phyloP scores from a whole-genome alignment of 495 filamentous ascomycete genomes.

The Aspergillus carlsbadensis region DNA sequence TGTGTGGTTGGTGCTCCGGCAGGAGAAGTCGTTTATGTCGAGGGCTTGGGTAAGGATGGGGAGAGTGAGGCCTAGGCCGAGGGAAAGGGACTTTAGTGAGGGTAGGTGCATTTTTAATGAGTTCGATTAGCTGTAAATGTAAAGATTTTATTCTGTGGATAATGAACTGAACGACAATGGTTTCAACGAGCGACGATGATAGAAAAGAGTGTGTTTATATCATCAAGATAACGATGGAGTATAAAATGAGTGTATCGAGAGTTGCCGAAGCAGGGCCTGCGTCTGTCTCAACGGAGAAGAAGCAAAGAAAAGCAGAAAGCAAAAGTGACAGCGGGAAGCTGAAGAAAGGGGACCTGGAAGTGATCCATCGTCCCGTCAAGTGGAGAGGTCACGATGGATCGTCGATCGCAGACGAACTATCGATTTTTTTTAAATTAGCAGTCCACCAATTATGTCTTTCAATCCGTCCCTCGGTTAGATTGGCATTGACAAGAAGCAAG shows the following conservation, averaged over 20 bases:
- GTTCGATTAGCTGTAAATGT: not conserved
- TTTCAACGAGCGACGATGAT: not conserved
- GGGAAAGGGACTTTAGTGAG: not conserved
- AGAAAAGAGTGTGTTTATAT: not conserved
- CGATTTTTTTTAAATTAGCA: no score
- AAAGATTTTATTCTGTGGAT: not conserved
- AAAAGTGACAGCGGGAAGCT: no score
- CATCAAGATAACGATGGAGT: not conserved
- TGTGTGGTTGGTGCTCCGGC: constrained; percentile 32
- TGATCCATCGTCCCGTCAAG: no score
- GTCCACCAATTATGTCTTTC: no score
- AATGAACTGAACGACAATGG: not conserved
- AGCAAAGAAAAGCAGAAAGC: not conserved
- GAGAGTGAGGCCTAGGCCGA: constrained; percentile 14
- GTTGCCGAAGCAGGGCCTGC: no score
- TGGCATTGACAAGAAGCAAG: no score
- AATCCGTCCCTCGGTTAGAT: no score
- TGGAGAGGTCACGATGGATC: no score
- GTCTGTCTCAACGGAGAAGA: not conserved
- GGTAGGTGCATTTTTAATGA: constrained; percentile 24
- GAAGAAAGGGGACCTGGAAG: no score
- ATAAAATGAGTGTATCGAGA: not conserved
- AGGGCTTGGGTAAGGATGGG: constrained; percentile 19
- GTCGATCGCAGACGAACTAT: no score
- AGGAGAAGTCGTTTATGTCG: constrained; percentile 42